A percentile compares a stretch with the other conserved stretches of the same genome.
Conservation (phyloP, 2,329 filamentous ascomycete genomes). For the Graphilbum ipis-grandicollis region DNA sequence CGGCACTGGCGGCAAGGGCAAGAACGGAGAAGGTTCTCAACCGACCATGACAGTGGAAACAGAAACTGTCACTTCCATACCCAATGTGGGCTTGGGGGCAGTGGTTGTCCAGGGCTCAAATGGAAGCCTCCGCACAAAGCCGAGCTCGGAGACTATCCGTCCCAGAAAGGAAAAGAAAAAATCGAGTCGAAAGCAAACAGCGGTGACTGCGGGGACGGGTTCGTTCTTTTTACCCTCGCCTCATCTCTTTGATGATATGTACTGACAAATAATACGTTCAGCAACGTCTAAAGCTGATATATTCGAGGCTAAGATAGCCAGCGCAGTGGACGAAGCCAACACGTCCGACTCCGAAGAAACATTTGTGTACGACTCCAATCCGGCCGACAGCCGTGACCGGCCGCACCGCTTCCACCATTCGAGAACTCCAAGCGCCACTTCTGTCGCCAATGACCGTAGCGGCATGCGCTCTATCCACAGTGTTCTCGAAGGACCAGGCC, state of each 20-base stretch:
- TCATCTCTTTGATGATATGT: too few species aligned
- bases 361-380: constrained; percentile 98
- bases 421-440: constrained; percentile 84
- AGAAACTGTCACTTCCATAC: constrained; percentile 82
- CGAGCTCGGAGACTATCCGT: constrained; percentile 88
- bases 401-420: constrained; percentile 62
- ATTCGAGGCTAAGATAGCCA: constrained; percentile 93
- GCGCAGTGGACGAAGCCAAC: constrained; percentile 86
- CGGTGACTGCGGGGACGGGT: constrained; percentile 53
- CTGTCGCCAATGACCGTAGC: constrained; percentile 50
- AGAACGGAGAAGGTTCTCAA: constrained; percentile 55
- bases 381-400: constrained; percentile 47
- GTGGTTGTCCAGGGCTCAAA: constrained; percentile 45
- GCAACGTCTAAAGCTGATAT: constrained; percentile 93
- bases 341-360: constrained; percentile 97
- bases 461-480: constrained; percentile 47
- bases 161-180: constrained; percentile 89
- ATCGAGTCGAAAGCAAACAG: constrained; percentile 53
- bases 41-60: constrained; percentile 96
- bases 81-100: constrained; percentile 58
- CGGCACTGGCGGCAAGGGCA: constrained; percentile 36
- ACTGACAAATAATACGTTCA: constrained; percentile 19
- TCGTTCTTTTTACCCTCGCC: not conserved
- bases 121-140: constrained; percentile 67
- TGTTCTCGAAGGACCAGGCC: constrained; percentile 35